Evolutionary conservation across 1,139 yeast species (phyloP), one percentile per base, ranked within the genome.

Genomic region (Scheffersomyces quercinus): DNA sequence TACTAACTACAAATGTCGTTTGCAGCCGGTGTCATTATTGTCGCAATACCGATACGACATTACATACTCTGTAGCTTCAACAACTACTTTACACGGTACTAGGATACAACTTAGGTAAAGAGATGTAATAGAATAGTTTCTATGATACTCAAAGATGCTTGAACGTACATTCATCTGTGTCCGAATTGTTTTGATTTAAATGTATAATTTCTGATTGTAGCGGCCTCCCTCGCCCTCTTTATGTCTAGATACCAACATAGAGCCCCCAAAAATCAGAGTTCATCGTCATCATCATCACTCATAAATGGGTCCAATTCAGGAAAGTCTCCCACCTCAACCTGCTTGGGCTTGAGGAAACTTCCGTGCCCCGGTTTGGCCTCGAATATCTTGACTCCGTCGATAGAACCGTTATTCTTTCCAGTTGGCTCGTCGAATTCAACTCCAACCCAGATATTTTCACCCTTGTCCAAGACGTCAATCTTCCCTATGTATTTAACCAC

Each of bases 401-500:
- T 65, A 50, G 58, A 55, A 1, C 79, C 79, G 48, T 68, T 63
- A 47, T 73, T 73, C 52, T 68, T 69, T 5, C 79, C 80, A 35
- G 72, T 75, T 0, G 80, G 79, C 54, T 74, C 79, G 48, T 75
- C 79, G 45, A 73, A 74, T 49, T 74, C 79, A 11, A 75, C 58
- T 0, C 80, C 81, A 5, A 73, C 70, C 81, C 81, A 73, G n/a
- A 58, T 49, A 20, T 46, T 42, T 28, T 71, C 73, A 0, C 73
- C 67, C 34, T 63, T 54, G 52, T 82, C 83, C 41, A 88, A 76
- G 38, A 75, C 81, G 0, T 79, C 70, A 3, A 91, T 81, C 40
- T 66, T 67, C 0, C 98, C 98, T 9, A 89, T 69, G 56, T 65
- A 91, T 45, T 74, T 67, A 26, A 91, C 76, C 12, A 71, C 66